These are phyloP conservation scores for Plicaturopsis crispa DNA, from an alignment of 768 basidiomycete genomes.

Conservation along the genomic window DNA sequence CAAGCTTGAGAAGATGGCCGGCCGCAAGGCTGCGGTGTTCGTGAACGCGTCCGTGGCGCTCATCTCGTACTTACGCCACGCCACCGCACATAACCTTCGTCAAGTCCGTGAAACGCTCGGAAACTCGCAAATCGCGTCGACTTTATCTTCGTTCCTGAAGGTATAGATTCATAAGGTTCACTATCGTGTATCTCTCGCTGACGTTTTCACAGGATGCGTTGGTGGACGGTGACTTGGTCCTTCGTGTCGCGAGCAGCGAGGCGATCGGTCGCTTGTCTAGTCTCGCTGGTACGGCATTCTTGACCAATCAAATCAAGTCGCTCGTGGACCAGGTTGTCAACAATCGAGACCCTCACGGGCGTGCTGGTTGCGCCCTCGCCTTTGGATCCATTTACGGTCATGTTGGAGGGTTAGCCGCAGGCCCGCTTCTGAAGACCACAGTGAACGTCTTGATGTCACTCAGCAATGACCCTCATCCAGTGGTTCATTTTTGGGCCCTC, in stretches of 20 bases:
- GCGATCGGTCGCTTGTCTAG: constrained; percentile 83
- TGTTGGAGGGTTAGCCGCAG: constrained; percentile 92
- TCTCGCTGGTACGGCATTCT: constrained; percentile 74
- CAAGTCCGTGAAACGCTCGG: constrained; percentile 64
- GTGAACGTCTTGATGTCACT: constrained; percentile 94
- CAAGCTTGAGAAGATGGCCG: constrained; percentile 82
- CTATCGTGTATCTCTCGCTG: constrained; percentile 3
- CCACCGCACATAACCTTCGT: constrained; percentile 42
- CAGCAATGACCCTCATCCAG: constrained; percentile 91
- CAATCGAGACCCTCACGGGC: constrained; percentile 86
- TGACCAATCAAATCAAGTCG: constrained; percentile 81
- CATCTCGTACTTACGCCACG: constrained; percentile 57
- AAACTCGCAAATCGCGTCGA: constrained; percentile 48
- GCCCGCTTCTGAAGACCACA: constrained; percentile 90
- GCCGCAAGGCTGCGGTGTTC: constrained; percentile 75
- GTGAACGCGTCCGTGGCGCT: constrained; percentile 77
- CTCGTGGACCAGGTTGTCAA: constrained; percentile 91
- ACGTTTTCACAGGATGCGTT: constrained; percentile 54
- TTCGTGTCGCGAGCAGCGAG: constrained; percentile 79
- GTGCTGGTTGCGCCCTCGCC: constrained; percentile 90
- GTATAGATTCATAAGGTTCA: no score
- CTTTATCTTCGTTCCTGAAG: constrained; percentile 71
- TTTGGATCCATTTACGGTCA: constrained; percentile 89
- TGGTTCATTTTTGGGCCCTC: constrained; percentile 92
- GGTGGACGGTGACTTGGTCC: constrained; percentile 67